Evolutionary conservation across 2,329 filamentous ascomycete species (phyloP).

Genomic region (Hysterium pulicare): DNA sequence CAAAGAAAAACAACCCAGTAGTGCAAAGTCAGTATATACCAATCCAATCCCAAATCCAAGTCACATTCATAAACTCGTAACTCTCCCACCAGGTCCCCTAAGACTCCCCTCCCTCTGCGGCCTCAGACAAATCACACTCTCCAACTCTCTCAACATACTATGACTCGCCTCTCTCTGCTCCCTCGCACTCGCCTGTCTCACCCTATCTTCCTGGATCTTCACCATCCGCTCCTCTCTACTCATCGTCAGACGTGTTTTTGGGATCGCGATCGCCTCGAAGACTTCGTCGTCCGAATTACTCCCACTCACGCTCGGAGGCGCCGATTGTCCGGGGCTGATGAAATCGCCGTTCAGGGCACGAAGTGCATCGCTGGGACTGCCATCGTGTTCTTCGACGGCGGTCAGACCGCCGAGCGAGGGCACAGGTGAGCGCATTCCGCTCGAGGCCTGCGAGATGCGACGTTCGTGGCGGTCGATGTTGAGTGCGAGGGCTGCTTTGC

Average conservation of each 20-base stretch:
- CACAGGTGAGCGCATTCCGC: slow-evolving; percentile 47
- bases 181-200: slow-evolving; percentile 65
- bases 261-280: slow-evolving; percentile 85
- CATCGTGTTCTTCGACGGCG: slow-evolving; percentile 52
- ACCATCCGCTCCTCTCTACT: slow-evolving; percentile 83
- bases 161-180: slow-evolving; percentile 78
- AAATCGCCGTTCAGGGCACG: slow-evolving; percentile 73
- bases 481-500: slow-evolving; percentile 75
- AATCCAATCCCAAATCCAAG: too few relatives aligned
- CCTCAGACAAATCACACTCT: slow-evolving; percentile 68
- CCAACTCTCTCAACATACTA: slow-evolving; percentile 88
- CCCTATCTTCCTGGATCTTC: slow-evolving; percentile 84
- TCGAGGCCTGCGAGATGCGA: slow-evolving; percentile 51
- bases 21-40: too few relatives aligned
- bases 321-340: slow-evolving; percentile 41
- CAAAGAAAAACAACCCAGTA: too few relatives aligned
- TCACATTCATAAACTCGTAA: slow-evolving; percentile 36
- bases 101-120: slow-evolving; percentile 25
- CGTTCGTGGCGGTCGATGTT: slow-evolving; percentile 78
- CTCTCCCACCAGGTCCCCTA: slow-evolving; percentile 23
- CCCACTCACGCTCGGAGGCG: slow-evolving; percentile 46
- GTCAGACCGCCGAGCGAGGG: slow-evolving; percentile 63
- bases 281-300: slow-evolving; percentile 67
- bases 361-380: slow-evolving; percentile 64
- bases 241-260: slow-evolving; percentile 62